A percentile compares a stretch with the other conserved stretches of the same genome.
These are phyloP conservation scores for Sporothrix inflata DNA, from an alignment of 2,329 filamentous ascomycete species.

Conservation along the genomic window DNA sequence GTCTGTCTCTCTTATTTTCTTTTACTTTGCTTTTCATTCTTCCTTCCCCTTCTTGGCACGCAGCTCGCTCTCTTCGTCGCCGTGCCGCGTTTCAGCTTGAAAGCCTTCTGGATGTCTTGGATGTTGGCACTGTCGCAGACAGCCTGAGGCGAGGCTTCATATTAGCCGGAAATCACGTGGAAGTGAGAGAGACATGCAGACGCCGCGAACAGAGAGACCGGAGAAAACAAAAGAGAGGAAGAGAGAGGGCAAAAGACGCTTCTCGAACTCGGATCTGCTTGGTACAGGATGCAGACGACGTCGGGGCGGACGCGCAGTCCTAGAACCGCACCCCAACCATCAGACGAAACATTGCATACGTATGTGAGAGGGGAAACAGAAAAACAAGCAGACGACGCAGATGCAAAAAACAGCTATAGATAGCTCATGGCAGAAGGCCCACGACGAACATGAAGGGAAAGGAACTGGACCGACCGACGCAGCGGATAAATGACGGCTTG, in stretches of 20 bases:
- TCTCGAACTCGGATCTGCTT: background rate
- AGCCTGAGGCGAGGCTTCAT: background rate
- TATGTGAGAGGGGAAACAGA: background rate
- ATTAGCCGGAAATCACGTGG: slow-evolving; percentile 1
- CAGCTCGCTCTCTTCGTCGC: background rate
- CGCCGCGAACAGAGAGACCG: background rate
- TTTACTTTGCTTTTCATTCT: background rate
- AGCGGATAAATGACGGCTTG: background rate
- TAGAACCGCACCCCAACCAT: background rate
- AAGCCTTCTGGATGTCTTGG: background rate
- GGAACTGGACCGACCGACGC: background rate
- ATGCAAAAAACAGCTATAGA: background rate
- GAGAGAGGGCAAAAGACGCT: background rate
- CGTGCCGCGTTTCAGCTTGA: slow-evolving; percentile 30
- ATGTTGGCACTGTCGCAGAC: slow-evolving; percentile 13
- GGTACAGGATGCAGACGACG: background rate
- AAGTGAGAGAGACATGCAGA: background rate
- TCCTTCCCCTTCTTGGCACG: background rate
- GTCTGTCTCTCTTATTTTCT: background rate
- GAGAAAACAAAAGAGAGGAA: background rate
- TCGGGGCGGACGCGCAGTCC: background rate
- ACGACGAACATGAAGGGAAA: background rate
- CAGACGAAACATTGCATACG: slow-evolving; percentile 16
- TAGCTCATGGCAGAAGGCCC: background rate
- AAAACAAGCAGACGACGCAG: background rate